These are phyloP conservation scores for Pittosporum tobira DNA, from an alignment of 129 eudicot genomes.

Conservation along the genomic window DNA sequence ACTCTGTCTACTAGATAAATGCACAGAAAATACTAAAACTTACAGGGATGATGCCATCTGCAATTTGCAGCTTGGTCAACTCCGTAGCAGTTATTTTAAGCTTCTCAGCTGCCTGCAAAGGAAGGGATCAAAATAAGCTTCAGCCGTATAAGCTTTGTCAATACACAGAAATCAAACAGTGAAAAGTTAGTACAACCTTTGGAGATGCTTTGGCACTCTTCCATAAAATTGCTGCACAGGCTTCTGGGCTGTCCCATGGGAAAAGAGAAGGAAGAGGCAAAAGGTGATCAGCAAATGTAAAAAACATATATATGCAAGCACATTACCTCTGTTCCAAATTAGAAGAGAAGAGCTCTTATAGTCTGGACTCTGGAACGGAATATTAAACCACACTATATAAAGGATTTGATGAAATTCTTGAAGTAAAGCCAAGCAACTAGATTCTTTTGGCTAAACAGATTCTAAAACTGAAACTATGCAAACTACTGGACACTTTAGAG, in stretches of 20 bases:
- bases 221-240: constrained; percentile 93
- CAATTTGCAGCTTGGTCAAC: constrained; percentile 51
- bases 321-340: too few species aligned
- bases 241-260: constrained; percentile 66
- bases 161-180: neutral
- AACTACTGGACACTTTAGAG: neutral
- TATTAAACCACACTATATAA: too few species aligned
- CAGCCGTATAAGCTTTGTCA: neutral
- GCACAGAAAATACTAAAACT: constrained; percentile 3
- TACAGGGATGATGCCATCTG: constrained; percentile 76
- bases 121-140: constrained; percentile 6
- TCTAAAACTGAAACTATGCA: neutral
- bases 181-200: constrained; percentile 33
- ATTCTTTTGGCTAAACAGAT: neutral
- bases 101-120: constrained; percentile 78
- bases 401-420: neutral
- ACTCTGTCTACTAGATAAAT: neutral
- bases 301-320: too few species aligned
- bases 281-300: neutral
- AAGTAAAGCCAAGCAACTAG: neutral
- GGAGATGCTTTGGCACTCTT: constrained; percentile 78
- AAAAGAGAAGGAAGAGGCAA: constrained; percentile 1
- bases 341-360: too few species aligned
- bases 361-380: too few species aligned
- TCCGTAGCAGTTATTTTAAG: constrained; percentile 83